Evolutionary conservation across 495 filamentous ascomycete genomes (phyloP).

Genomic region (Hapsidospora chrysogenum): DNA sequence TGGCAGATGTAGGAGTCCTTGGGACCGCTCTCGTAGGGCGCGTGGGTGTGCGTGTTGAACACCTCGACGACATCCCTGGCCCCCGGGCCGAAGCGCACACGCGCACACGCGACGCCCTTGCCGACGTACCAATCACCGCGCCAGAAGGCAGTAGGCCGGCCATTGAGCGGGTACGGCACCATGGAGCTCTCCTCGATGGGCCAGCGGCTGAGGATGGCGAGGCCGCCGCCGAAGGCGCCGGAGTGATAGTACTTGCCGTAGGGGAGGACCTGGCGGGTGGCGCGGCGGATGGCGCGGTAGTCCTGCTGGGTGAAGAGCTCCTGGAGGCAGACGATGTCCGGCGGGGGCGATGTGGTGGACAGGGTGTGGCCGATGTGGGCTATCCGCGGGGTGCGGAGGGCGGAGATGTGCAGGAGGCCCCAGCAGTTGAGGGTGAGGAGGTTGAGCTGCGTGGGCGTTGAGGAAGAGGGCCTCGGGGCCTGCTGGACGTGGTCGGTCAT

Average conservation of each 20-base stretch:
- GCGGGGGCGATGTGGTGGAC: constrained; percentile 44
- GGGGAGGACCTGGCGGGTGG: constrained; percentile 65
- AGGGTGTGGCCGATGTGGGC: constrained; percentile 67
- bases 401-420: constrained; percentile 81
- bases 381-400: constrained; percentile 63
- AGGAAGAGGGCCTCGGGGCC: not conserved
- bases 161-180: constrained; percentile 80
- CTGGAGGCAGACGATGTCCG: constrained; percentile 84
- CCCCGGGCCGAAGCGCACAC: constrained; percentile 53
- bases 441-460: constrained; percentile 37
- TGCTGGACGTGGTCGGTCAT: not conserved
- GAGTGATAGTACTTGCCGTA: constrained; percentile 89
- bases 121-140: constrained; percentile 91
- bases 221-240: constrained; percentile 74
- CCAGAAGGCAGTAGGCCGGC: constrained; percentile 82
- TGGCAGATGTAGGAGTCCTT: constrained; percentile 81
- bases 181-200: constrained; percentile 89
- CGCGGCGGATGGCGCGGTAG: constrained; percentile 62
- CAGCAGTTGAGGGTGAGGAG: constrained; percentile 88
- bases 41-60: constrained; percentile 82
- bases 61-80: constrained; percentile 65
- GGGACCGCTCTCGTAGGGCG: constrained; percentile 66
- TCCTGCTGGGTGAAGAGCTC: constrained; percentile 92
- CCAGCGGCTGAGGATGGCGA: constrained; percentile 89
- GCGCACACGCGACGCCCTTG: constrained; percentile 80